A percentile compares a stretch with the other conserved stretches of the same genome.
phyloP scores from a whole-genome alignment of 2,329 filamentous ascomycete species.

The Hymenoscyphus fraxineus region DNA sequence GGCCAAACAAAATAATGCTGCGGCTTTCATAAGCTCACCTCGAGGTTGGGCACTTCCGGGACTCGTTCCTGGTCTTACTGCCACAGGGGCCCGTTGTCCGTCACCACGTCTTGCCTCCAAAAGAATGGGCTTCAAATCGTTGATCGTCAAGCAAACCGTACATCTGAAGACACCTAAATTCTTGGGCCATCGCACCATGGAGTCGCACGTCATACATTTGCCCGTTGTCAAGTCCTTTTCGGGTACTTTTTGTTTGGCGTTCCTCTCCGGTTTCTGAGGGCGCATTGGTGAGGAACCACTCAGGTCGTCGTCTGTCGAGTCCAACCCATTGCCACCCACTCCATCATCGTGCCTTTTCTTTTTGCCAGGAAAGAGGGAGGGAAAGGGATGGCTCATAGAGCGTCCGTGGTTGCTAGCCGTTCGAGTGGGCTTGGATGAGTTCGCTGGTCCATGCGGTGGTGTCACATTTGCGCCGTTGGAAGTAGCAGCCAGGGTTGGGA shows the following conservation, averaged over 20 bases:
- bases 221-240: conserved; percentile 63
- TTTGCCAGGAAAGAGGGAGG: conserved; percentile 63
- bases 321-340: conserved; percentile 39
- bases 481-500: conserved; percentile 27
- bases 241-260: conserved; percentile 34
- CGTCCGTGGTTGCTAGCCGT: conserved; percentile 31
- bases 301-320: conserved; percentile 43
- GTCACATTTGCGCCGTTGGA: conserved; percentile 12
- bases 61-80: conserved; percentile 20
- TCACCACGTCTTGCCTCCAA: conserved; percentile 30
- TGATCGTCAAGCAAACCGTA: conserved; percentile 79
- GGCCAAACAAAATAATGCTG: background rate
- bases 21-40: background rate
- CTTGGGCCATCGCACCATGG: conserved; percentile 73
- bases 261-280: conserved; percentile 26
- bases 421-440: conserved; percentile 16
- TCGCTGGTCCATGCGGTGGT: conserved; percentile 13
- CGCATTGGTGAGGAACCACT: conserved; percentile 28
- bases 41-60: conserved; percentile 18
- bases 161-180: conserved; percentile 74
- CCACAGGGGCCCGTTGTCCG: conserved; percentile 23
- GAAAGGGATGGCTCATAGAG: conserved; percentile 78
- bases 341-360: conserved; percentile 46
- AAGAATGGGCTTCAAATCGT: conserved; percentile 60
- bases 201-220: conserved; percentile 82